These are phyloP conservation scores for Lichina pygmaea DNA, from an alignment of 495 filamentous ascomycete genomes.

Conservation along the genomic window DNA sequence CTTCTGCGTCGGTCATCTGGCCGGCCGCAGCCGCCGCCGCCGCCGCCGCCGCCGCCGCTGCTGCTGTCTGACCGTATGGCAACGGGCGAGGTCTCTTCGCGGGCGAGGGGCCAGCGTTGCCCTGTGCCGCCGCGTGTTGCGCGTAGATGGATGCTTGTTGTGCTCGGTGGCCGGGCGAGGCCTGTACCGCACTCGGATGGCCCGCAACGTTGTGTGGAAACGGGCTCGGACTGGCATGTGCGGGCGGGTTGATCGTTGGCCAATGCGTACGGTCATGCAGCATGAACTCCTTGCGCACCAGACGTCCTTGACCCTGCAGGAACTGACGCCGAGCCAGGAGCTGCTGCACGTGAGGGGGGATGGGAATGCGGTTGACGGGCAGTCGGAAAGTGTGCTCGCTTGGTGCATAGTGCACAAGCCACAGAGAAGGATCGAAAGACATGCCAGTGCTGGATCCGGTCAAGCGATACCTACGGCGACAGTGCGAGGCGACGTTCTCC, in stretches of 20 bases:
- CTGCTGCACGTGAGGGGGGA: conserved; percentile 27
- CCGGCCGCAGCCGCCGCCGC: neutral
- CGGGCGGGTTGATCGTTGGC: conserved; percentile 56
- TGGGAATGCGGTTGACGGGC: conserved; percentile 29
- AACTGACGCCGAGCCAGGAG: conserved; percentile 31
- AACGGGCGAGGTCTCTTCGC: conserved; percentile 11
- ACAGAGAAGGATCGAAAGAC: conserved; percentile 49
- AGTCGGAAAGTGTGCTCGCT: conserved; percentile 44
- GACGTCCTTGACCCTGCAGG: conserved; percentile 51
- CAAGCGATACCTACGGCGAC: conserved; percentile 62
- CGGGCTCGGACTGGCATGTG: conserved; percentile 6
- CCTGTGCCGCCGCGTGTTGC: neutral
- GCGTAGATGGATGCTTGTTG: neutral
- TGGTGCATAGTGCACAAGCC: conserved; percentile 80
- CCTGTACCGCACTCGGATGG: neutral
- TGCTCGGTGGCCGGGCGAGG: neutral
- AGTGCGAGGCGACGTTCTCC: conserved; percentile 44
- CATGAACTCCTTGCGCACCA: conserved; percentile 82
- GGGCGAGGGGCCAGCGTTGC: conserved; percentile 20
- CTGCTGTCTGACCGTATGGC: conserved; percentile 5
- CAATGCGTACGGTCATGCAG: conserved; percentile 67
- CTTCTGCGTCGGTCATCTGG: neutral
- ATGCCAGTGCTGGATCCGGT: conserved; percentile 30
- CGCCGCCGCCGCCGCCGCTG: neutral
- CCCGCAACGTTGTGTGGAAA: conserved; percentile 1